Evolutionary conservation across 2,329 filamentous ascomycete genomes (phyloP).

Genomic region (Rutstroemia sp.): DNA sequence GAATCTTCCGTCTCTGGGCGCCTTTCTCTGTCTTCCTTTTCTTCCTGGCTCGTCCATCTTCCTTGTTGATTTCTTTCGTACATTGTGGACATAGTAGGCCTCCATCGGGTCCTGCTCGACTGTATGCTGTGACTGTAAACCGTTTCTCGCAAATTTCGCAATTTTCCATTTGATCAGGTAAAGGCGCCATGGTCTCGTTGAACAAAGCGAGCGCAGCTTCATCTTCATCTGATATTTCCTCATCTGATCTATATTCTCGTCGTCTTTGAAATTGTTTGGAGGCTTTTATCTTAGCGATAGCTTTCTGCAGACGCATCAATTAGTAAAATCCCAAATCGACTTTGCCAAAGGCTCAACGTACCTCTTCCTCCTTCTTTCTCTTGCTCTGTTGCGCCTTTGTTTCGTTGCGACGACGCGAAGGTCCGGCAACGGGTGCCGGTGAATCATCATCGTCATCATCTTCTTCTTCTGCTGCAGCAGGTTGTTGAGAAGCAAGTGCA

Average conservation of each 20-base stretch:
- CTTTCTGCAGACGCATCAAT: constrained; percentile 32
- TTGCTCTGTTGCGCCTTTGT: constrained; percentile 26
- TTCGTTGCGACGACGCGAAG: constrained; percentile 22
- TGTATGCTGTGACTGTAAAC: constrained; percentile 90
- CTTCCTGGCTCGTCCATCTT: constrained; percentile 51
- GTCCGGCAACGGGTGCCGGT: constrained; percentile 18
- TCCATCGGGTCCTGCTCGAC: constrained; percentile 71
- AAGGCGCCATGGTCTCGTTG: constrained; percentile 34
- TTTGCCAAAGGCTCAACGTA: constrained; percentile 10
- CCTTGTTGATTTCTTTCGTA: constrained; percentile 64
- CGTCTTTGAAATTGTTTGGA: constrained; percentile 50
- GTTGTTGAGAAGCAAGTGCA: constrained; percentile 30
- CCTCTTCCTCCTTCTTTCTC: constrained; percentile 35
- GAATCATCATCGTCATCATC: constrained; percentile 25
- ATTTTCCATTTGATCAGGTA: constrained; percentile 73
- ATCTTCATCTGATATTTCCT: constrained; percentile 37
- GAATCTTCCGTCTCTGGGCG: constrained; percentile 60
- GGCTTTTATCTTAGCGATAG: constrained; percentile 55
- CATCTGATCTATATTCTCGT: constrained; percentile 35
- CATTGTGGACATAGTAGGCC: constrained; percentile 81
- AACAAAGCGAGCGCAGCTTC: constrained; percentile 44
- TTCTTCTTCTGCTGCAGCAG: constrained; percentile 29
- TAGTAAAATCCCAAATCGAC: not conserved
- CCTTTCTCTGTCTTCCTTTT: constrained; percentile 48
- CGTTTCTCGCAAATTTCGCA: constrained; percentile 80